Base-by-base conservation (phyloP, 805 yeast species). In the Metschnikowia gruessii region DNA sequence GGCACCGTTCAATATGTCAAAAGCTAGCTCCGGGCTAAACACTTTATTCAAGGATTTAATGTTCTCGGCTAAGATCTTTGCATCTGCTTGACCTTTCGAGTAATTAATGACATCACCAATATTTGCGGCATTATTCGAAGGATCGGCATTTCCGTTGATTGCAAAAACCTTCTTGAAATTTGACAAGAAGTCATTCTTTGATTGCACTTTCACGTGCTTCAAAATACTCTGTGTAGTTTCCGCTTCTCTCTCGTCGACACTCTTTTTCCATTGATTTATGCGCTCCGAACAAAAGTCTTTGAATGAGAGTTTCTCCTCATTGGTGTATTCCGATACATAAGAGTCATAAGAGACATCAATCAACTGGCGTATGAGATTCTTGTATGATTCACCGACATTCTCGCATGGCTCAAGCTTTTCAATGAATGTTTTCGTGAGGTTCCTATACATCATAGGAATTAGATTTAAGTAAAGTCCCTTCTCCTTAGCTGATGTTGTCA, bases 21-120 rank as follows among this genome's bases (percentile, higher is more conserved):
- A 77, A 1, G 92, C 85, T 39, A 92, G 70, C 59, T 91, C 96
- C 40, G 92, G 78, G 56, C 90, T 86, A 49, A 92, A 83, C 26
- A 87, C 79, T 4, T 83, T 75, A 57, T 85, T 86, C 57, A 94
- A 79, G 15, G 86, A 83, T 53, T 82, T 83, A 50, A 94, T 76
- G 52, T 87, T 87, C 32, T 80, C 83, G 22, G 82, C 81, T 58
- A 92, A 73, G 26, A 91, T 81, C 51, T 87, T 88, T 22, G 90
- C 77, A 54, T 84, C 83, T 1, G 95, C 95, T 42, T 89, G 91
- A 51, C 87, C 74, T 55, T 85, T 90, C 1, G 85, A 79, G 35
- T 77, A 66, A 21, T 75, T 71, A 11, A 39, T 21, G 13, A 19
- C 28, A 2, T 46, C 46, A 1, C 29, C 32, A 15, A 19, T 12